Percentiles rank a stretch among this genome's conserved stretches.
These are phyloP conservation scores for Westerdykella aurantiaca DNA, from an alignment of 2,329 filamentous ascomycete species.

Conservation along the genomic window DNA sequence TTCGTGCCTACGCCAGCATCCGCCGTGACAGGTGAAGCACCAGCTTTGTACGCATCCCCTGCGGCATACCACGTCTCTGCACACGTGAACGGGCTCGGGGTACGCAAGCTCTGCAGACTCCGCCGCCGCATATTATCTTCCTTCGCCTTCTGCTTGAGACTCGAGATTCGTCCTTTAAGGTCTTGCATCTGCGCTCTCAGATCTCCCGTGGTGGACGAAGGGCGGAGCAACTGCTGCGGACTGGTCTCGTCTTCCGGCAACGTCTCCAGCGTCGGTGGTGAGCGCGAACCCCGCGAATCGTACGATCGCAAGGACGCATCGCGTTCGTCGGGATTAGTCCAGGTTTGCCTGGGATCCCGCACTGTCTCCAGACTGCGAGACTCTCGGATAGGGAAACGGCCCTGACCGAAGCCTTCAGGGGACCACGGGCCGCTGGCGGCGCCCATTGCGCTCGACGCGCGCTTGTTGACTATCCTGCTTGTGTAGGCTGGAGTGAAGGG, in stretches of 20 bases:
- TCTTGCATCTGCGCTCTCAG: slow-evolving; percentile 81
- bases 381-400: slow-evolving; percentile 34
- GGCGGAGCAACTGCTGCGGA: slow-evolving; percentile 48
- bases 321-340: slow-evolving; percentile 16
- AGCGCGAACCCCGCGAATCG: slow-evolving; percentile 35
- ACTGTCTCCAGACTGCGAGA: slow-evolving; percentile 39
- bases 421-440: slow-evolving; percentile 35
- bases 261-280: slow-evolving; percentile 36
- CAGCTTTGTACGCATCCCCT: slow-evolving; percentile 25
- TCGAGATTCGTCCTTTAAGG: slow-evolving; percentile 78
- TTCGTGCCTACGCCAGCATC: slow-evolving; percentile 28
- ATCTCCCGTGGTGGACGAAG: slow-evolving; percentile 65
- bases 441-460: slow-evolving; percentile 38
- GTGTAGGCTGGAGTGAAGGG: slow-evolving; percentile 28
- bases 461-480: slow-evolving; percentile 25
- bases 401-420: slow-evolving; percentile 30
- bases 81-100: slow-evolving; percentile 73
- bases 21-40: slow-evolving; percentile 17
- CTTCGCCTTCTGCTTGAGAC: slow-evolving; percentile 68
- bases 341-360: slow-evolving; percentile 27
- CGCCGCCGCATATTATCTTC: slow-evolving; percentile 72
- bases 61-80: slow-evolving; percentile 55
- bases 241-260: slow-evolving; percentile 38
- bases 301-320: slow-evolving; percentile 29
- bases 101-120: slow-evolving; percentile 69